Evolutionary conservation across 352 stramenopile genomes (phyloP).

Genomic region (Pythium plurisporium): DNA sequence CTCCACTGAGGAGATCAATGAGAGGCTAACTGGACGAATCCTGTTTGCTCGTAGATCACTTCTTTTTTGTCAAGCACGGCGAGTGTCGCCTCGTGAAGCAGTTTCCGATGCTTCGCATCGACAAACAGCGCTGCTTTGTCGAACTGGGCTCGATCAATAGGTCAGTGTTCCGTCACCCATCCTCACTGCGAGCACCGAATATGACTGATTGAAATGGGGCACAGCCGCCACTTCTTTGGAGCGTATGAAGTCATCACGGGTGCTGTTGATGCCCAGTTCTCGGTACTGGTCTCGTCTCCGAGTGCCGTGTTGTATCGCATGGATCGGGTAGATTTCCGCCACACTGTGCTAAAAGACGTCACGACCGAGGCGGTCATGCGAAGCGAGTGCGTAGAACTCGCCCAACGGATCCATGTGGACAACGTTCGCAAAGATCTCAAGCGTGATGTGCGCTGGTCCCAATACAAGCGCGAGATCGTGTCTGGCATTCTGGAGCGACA

Average conservation of each 20-base stretch:
- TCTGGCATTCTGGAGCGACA: constrained; percentile 31
- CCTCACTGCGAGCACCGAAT: background rate
- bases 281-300: constrained; percentile 56
- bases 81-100: constrained; percentile 62
- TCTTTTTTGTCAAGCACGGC: constrained; percentile 65
- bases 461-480: constrained; percentile 52
- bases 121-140: constrained; percentile 35
- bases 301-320: constrained; percentile 56
- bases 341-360: constrained; percentile 53
- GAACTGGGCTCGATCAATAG: constrained; percentile 55
- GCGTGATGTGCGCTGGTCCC: constrained; percentile 36
- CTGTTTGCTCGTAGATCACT: constrained; percentile 32
- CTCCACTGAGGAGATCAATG: no score
- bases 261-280: constrained; percentile 39
- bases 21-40: no score
- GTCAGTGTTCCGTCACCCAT: constrained; percentile 10
- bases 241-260: constrained; percentile 48
- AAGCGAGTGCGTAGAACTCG: constrained; percentile 34
- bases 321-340: constrained; percentile 65
- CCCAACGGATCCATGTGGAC: constrained; percentile 32
- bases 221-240: constrained; percentile 58
- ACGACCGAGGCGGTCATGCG: constrained; percentile 43
- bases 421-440: constrained; percentile 46
- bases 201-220: background rate
- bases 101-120: constrained; percentile 21